These are phyloP conservation scores for Mucor saturninus DNA, from an alignment of 371 early-diverging fungal species.

Conservation along the genomic window DNA sequence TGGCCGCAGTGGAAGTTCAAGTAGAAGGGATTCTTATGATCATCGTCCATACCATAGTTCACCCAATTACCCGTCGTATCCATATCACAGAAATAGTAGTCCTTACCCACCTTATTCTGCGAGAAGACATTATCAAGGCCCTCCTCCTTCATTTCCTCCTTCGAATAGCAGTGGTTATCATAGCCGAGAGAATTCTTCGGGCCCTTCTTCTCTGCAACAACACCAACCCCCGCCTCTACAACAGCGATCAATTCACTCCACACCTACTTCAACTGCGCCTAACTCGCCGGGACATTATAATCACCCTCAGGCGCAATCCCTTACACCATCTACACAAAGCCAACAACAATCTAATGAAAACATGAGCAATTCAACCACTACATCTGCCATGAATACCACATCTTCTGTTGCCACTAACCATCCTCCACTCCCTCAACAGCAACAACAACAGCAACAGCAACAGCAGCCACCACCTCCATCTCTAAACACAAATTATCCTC, in stretches of 20 bases:
- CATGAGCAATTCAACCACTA: background rate
- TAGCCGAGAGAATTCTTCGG: slow-evolving; percentile 18
- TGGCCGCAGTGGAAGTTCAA: slow-evolving; percentile 20
- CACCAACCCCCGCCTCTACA: slow-evolving; percentile 12
- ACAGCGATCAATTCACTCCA: slow-evolving; percentile 24
- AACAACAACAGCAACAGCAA: too few relatives aligned
- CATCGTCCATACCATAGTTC: slow-evolving; percentile 29
- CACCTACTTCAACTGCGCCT: slow-evolving; percentile 30
- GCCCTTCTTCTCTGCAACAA: slow-evolving; percentile 8
- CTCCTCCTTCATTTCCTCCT: slow-evolving; percentile 10
- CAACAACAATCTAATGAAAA: background rate
- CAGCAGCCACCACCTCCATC: slow-evolving; percentile 6
- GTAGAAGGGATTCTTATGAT: slow-evolving; percentile 41
- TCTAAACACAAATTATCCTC: slow-evolving; percentile 3
- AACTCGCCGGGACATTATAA: slow-evolving; percentile 17
- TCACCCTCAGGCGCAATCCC: background rate
- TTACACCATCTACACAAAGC: background rate
- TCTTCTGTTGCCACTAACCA: slow-evolving; percentile 2
- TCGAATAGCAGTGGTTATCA: slow-evolving; percentile 7
- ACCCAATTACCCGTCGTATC: slow-evolving; percentile 14
- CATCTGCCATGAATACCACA: slow-evolving; percentile 5
- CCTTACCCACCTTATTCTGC: slow-evolving; percentile 29
- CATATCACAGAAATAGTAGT: slow-evolving; percentile 5
- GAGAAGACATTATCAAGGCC: slow-evolving; percentile 29
- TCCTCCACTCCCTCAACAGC: background rate